These are phyloP conservation scores for Cladosporium halotolerans DNA, from an alignment of 2,329 filamentous ascomycete species.

Conservation along the genomic window DNA sequence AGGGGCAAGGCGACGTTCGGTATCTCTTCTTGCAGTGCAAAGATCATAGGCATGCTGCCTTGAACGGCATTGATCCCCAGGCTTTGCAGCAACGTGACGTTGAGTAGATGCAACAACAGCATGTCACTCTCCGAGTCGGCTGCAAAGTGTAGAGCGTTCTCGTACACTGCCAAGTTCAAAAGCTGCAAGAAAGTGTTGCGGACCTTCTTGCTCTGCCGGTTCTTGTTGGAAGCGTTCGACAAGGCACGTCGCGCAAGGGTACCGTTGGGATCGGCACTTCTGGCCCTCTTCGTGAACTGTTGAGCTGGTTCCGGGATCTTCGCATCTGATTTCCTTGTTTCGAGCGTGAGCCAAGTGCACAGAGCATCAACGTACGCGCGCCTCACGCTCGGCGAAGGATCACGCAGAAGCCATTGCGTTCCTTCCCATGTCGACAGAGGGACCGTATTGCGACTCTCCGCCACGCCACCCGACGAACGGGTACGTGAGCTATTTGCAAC, in stretches of 20 bases:
- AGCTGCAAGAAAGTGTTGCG: conserved; percentile 72
- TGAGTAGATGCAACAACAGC: conserved; percentile 67
- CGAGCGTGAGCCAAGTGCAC: conserved; percentile 63
- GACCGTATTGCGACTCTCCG: conserved; percentile 56
- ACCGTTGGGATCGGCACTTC: conserved; percentile 26
- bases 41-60: conserved; percentile 79
- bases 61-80: conserved; percentile 77
- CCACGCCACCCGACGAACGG: conserved; percentile 16
- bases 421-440: conserved; percentile 86
- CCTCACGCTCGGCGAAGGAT: conserved; percentile 69
- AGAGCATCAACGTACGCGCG: conserved; percentile 81
- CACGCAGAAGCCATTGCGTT: conserved; percentile 87
- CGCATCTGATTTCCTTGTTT: conserved; percentile 26
- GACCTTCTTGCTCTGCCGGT: conserved; percentile 37
- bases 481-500: conserved; percentile 58
- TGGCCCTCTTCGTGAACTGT: conserved; percentile 30
- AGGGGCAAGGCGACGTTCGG: conserved; percentile 57
- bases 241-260: conserved; percentile 55
- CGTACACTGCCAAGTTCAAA: conserved; percentile 82
- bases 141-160: conserved; percentile 70
- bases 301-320: conserved; percentile 19
- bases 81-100: conserved; percentile 65
- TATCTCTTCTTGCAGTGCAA: conserved; percentile 81
- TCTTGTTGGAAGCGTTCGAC: conserved; percentile 62
- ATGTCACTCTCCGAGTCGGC: conserved; percentile 57